These are phyloP conservation scores for Bolboschoenus planiculmis DNA, from an alignment of 176 grass and related monocot genomes.

Conservation along the genomic window DNA sequence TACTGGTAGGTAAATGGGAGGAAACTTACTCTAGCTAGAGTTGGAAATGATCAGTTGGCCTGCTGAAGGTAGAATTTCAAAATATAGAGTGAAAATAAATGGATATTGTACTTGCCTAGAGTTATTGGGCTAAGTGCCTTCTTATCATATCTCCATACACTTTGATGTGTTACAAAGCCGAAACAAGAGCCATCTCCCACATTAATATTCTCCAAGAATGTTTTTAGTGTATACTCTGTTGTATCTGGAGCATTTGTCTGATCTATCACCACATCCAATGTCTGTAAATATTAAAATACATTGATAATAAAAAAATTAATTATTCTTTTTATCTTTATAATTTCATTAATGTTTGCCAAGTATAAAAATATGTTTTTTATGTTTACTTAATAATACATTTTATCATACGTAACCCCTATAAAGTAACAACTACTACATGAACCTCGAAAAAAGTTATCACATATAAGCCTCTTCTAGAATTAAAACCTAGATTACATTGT, in stretches of 20 bases:
- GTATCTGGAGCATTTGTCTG: conserved; percentile 58
- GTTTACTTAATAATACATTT: not conserved
- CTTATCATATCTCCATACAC: conserved; percentile 88
- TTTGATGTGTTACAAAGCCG: conserved; percentile 62
- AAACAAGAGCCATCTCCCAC: conserved; percentile 52
- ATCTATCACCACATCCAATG: conserved; percentile 89
- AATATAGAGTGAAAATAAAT: conserved; percentile 12
- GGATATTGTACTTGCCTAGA: conserved; percentile 46
- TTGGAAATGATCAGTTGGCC: not conserved
- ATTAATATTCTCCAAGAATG: conserved; percentile 78
- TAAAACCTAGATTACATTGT: not conserved
- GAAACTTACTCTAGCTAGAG: not conserved
- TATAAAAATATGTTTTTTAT: not conserved
- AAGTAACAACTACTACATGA: not conserved
- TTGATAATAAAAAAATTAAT: not conserved
- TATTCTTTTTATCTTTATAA: not conserved
- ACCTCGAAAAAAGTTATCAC: not conserved
- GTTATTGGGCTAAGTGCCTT: conserved; percentile 42
- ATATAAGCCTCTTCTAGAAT: not conserved
- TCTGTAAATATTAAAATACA: conserved; percentile 38
- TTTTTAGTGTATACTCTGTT: conserved; percentile 62
- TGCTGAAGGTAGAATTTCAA: not conserved
- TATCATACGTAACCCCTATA: not conserved
- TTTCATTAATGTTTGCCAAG: not conserved
- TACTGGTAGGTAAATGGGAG: not conserved